A percentile compares a stretch with the other conserved stretches of the same genome.
Conservation (phyloP, 2,329 filamentous ascomycete species). For the Fusarium begoniae region DNA sequence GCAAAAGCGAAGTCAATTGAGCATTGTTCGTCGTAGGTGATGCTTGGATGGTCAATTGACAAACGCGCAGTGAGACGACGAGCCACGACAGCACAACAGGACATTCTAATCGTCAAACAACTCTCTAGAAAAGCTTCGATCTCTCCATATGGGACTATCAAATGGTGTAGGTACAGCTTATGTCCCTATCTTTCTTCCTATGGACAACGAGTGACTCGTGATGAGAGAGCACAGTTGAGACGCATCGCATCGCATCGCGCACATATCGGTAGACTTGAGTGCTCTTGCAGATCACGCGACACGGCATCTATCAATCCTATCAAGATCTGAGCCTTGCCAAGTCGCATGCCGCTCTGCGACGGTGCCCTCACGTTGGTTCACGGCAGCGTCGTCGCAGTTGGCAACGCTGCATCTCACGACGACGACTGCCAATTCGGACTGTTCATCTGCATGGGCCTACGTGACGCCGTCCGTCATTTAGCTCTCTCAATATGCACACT, state of each 20-base stretch:
- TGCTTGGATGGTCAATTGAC: background rate
- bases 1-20: background rate
- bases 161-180: rapidly evolving
- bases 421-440: background rate
- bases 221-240: background rate
- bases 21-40: background rate
- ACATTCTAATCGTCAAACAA: rapidly evolving
- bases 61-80: rapidly evolving
- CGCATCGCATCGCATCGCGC: background rate
- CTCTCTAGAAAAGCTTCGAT: rapidly evolving
- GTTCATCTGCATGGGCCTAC: no score
- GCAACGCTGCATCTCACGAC: background rate
- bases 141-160: rapidly evolving
- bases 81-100: no score
- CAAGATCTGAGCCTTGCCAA: rapidly evolving
- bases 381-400: no score
- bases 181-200: background rate
- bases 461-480: no score
- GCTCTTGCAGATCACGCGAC: background rate
- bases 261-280: background rate
- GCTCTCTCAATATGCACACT: no score
- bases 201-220: background rate
- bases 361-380: background rate
- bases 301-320: rapidly evolving
- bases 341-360: background rate